These are phyloP conservation scores for Davidsoniella neocaledoniae DNA, from an alignment of 2,329 filamentous ascomycete species.

Conservation along the genomic window DNA sequence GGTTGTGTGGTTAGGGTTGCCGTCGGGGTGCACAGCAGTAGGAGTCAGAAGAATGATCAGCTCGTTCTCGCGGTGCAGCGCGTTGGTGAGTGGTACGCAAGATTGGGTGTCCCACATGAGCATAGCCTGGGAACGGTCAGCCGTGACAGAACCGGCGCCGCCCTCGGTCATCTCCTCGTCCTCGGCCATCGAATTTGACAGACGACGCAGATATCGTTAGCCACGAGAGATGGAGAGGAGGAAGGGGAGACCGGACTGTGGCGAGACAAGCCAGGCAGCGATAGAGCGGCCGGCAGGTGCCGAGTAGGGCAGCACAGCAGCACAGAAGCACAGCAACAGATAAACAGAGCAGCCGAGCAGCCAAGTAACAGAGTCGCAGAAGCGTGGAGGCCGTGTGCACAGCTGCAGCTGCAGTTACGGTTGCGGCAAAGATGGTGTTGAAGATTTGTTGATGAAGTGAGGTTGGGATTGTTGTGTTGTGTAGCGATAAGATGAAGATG, in stretches of 20 bases:
- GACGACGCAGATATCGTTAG: neutral
- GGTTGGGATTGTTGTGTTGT: slow-evolving; percentile 4
- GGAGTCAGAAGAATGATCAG: slow-evolving; percentile 47
- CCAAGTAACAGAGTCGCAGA: no score
- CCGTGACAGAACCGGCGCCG: slow-evolving; percentile 12
- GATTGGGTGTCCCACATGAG: slow-evolving; percentile 27
- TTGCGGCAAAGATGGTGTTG: neutral
- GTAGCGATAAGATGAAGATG: slow-evolving; percentile 10
- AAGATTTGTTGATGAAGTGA: slow-evolving; percentile 1
- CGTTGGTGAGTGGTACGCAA: slow-evolving; percentile 30
- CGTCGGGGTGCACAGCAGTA: slow-evolving; percentile 30
- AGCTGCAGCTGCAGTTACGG: neutral
- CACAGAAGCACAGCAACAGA: no score
- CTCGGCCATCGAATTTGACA: slow-evolving; percentile 6
- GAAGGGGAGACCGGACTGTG: neutral
- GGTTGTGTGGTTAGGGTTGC: slow-evolving; percentile 24
- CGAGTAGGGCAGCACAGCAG: no score
- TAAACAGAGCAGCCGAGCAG: no score
- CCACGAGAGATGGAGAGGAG: neutral
- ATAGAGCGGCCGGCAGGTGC: no score
- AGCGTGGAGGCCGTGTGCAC: no score
- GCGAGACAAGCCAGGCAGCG: neutral
- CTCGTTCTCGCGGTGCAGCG: slow-evolving; percentile 29
- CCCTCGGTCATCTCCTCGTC: slow-evolving; percentile 10
- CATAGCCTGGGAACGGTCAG: slow-evolving; percentile 13